Percentiles rank a stretch among this genome's conserved stretches.
These are phyloP conservation scores for Straminergon stramineum DNA, from an alignment of 225 moss, liverwort and hornwort genomes.

Conservation along the genomic window DNA sequence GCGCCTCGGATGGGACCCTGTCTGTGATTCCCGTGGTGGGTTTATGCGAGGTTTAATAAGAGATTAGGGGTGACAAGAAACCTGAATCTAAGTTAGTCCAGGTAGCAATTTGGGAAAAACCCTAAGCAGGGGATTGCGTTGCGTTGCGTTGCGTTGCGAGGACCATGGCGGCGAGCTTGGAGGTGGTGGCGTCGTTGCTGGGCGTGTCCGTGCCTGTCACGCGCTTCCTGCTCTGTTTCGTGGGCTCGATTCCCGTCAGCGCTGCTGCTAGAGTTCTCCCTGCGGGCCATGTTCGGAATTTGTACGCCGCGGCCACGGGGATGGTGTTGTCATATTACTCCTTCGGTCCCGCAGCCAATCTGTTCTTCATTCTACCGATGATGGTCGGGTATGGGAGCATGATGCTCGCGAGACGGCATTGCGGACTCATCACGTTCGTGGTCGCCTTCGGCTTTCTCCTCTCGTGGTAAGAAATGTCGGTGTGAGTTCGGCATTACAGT, in stretches of 20 bases:
- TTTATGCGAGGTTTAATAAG: neutral
- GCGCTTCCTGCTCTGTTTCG: conserved; percentile 62
- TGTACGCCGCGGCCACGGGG: conserved; percentile 67
- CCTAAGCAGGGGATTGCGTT: neutral
- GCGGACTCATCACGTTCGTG: conserved; percentile 48
- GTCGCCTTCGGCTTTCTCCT: conserved; percentile 66
- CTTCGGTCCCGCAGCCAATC: conserved; percentile 57
- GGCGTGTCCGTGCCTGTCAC: conserved; percentile 75
- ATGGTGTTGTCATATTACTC: conserved; percentile 66
- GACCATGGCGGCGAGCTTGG: conserved; percentile 12
- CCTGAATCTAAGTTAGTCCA: neutral
- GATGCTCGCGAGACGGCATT: conserved; percentile 31
- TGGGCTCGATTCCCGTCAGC: conserved; percentile 62
- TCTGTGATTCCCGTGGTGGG: neutral
- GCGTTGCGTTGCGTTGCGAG: conserved; percentile 8
- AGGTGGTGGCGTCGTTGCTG: conserved; percentile 42
- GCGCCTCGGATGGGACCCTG: neutral
- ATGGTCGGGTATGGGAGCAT: conserved; percentile 62
- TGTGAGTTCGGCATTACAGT: neutral
- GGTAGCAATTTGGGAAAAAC: neutral
- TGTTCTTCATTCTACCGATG: conserved; percentile 65
- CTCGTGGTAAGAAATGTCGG: conserved; percentile 19
- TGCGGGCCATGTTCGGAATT: conserved; percentile 36
- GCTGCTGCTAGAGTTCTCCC: conserved; percentile 30
- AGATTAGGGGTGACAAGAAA: neutral